Conservation (phyloP, 2,329 filamentous ascomycete species). For the Aspergillus japonicus region DNA sequence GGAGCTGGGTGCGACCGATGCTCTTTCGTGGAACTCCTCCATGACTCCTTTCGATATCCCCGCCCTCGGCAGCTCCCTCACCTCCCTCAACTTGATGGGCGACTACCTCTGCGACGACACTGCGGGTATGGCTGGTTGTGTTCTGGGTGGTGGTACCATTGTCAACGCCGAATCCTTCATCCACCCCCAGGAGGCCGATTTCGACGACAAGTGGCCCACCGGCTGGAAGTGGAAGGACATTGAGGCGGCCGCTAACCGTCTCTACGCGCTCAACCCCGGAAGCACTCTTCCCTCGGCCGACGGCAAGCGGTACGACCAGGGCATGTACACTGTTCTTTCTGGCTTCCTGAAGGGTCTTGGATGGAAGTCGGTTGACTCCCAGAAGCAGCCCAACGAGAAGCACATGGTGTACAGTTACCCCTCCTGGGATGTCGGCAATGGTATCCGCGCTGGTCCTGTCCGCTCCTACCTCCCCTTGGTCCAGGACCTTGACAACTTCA, state of each 20-base stretch:
- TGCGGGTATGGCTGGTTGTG: slow-evolving; percentile 20
- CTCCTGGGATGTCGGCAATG: slow-evolving; percentile 64
- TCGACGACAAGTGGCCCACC: slow-evolving; percentile 68
- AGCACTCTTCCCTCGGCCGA: slow-evolving; percentile 66
- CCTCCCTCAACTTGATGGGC: slow-evolving; percentile 12
- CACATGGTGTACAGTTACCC: slow-evolving; percentile 63
- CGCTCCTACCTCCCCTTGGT: slow-evolving; percentile 67
- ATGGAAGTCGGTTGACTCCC: slow-evolving; percentile 62
- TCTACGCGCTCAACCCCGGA: slow-evolving; percentile 68
- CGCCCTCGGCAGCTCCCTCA: slow-evolving; percentile 16
- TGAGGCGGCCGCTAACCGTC: slow-evolving; percentile 56
- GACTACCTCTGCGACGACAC: slow-evolving; percentile 23
- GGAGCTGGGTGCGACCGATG: slow-evolving; percentile 14
- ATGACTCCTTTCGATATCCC: slow-evolving; percentile 20
- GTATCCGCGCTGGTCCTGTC: slow-evolving; percentile 66
- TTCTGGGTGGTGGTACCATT: slow-evolving; percentile 20
- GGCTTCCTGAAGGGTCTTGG: slow-evolving; percentile 58
- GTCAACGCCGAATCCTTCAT: slow-evolving; percentile 22
- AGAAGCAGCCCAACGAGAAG: slow-evolving; percentile 60
- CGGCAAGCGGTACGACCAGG: slow-evolving; percentile 62
- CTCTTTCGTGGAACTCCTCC: slow-evolving; percentile 20
- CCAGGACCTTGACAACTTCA: slow-evolving; percentile 61
- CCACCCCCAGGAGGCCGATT: slow-evolving; percentile 58
- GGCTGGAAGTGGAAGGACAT: slow-evolving; percentile 69
- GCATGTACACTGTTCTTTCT: slow-evolving; percentile 63